Evolutionary conservation across 1,139 yeast genomes (phyloP).

Genomic region (Candida pseudoviswanathii): DNA sequence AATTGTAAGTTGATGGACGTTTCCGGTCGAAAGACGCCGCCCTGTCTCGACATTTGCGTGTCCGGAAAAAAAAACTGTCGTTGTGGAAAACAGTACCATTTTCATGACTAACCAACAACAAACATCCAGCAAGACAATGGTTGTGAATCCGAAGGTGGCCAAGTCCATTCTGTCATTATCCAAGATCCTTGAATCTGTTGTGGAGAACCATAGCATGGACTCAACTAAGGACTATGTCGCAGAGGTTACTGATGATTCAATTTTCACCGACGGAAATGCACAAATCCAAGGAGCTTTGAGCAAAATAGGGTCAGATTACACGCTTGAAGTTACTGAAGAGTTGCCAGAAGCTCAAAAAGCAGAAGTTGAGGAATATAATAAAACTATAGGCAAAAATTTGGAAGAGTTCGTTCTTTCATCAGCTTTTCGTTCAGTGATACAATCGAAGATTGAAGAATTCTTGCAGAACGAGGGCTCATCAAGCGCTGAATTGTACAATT

Average conservation of each 20-base stretch:
- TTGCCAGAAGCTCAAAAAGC: slow-evolving; percentile 40
- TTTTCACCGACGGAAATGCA: neutral
- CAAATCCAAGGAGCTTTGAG: slow-evolving; percentile 6
- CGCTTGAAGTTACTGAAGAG: slow-evolving; percentile 28
- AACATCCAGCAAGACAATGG: neutral
- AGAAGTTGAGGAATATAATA: slow-evolving; percentile 22
- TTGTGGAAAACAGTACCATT: neutral
- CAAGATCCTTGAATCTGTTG: neutral
- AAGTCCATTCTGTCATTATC: neutral
- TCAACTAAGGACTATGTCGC: slow-evolving; percentile 6
- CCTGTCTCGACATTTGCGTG: neutral
- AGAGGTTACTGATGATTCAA: slow-evolving; percentile 7
- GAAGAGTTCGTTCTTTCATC: slow-evolving; percentile 21
- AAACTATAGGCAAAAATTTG: slow-evolving; percentile 19
- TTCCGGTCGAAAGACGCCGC: too few species aligned
- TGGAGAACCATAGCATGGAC: neutral
- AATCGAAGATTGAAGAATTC: slow-evolving; percentile 10
- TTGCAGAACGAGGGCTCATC: slow-evolving; percentile 6
- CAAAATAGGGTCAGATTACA: slow-evolving; percentile 5
- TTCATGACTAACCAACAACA: neutral
- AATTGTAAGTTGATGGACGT: neutral
- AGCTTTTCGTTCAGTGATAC: slow-evolving; percentile 22
- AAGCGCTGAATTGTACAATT: slow-evolving; percentile 17
- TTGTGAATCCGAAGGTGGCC: slow-evolving; percentile 3
- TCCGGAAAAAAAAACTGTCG: neutral